These are phyloP conservation scores for Gymnopus androsaceus DNA, from an alignment of 1,284 basidiomycete genomes.

Conservation along the genomic window DNA sequence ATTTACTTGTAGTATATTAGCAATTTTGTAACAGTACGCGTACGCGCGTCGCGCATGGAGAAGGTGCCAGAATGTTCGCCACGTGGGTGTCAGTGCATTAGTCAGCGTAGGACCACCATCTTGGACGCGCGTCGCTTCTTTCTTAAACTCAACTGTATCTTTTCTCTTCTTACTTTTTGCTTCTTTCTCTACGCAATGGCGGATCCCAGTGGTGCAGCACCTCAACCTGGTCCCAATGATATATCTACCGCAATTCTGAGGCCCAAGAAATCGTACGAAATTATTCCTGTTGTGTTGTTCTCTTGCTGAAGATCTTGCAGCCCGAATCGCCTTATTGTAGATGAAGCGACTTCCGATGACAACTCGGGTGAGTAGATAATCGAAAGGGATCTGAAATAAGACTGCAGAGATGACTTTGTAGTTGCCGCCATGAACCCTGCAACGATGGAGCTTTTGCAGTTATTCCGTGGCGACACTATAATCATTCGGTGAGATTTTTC, in stretches of 20 bases:
- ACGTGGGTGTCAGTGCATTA: neutral
- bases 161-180: conserved; percentile 11
- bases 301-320: conserved; percentile 43
- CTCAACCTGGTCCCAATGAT: conserved; percentile 79
- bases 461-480: conserved; percentile 95
- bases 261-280: conserved; percentile 91
- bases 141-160: conserved; percentile 29
- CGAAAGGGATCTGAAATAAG: conserved; percentile 11
- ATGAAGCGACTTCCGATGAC: conserved; percentile 89
- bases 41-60: too few relatives aligned
- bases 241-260: conserved; percentile 92
- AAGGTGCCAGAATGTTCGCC: conserved; percentile 7
- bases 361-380: conserved; percentile 74
- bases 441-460: conserved; percentile 93
- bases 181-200: conserved; percentile 46
- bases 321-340: conserved; percentile 93
- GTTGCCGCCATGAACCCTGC: conserved; percentile 94
- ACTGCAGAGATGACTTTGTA: conserved; percentile 23
- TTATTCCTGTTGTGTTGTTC: conserved; percentile 11
- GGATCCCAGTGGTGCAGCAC: conserved; percentile 77
- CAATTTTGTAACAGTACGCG: too few relatives aligned
- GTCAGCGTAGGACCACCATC: conserved; percentile 7
- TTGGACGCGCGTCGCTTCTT: conserved; percentile 46
- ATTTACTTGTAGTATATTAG: too few relatives aligned
- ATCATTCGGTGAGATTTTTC: conserved; percentile 73